Base-by-base conservation (phyloP, 73 alveolate species). In the Paramecium pentaurelia region DNA sequence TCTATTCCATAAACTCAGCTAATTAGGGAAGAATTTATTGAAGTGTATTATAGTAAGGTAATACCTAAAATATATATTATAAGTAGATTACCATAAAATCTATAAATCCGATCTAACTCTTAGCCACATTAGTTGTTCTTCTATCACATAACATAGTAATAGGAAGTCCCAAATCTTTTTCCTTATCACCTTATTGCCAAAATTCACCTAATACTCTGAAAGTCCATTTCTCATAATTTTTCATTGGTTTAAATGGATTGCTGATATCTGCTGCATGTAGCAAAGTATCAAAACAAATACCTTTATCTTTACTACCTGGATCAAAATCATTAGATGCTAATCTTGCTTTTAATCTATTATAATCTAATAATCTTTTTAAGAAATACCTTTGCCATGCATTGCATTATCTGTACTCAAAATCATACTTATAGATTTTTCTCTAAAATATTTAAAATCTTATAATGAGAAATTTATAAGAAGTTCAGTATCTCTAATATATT, bases 31-130 rank as follows among this genome's bases (percentile, higher is more conserved):
- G 75, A 77, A 92, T 64, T 54, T 22, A 45, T 22, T 64, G 44
- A 32, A 97, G 28, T 30, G 95, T 94, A 28, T 92, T 94, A 75
- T 88, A 96, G 54, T 88, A 95, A 27, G 99, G 99, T 54, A 71
- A 32, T 34, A 71, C 60, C 86, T 71, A 71, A 1, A 49, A 49
- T 3, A 49, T 16, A 20, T n/a, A 11, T 8, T 4, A 32, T 20
- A 3, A 71, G 2, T 16, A 1, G 8, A 92, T 12, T 75, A 95
- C 98, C 54, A 98, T 95, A 92, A 93, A 97, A 86, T 97, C 98
- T 40, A 97, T 95, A 93, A 97, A 98, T 36, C 99, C 99, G 28
- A 98, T 93, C 92, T 97, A 96, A 14, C 98, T 89, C 88, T 96
- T 95, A 27, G 97, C 98, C 8, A 96, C 73, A 87, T 96, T 97